These are phyloP conservation scores for Aspergillus tubingensis DNA, from an alignment of 2,329 filamentous ascomycete species.

Conservation along the genomic window DNA sequence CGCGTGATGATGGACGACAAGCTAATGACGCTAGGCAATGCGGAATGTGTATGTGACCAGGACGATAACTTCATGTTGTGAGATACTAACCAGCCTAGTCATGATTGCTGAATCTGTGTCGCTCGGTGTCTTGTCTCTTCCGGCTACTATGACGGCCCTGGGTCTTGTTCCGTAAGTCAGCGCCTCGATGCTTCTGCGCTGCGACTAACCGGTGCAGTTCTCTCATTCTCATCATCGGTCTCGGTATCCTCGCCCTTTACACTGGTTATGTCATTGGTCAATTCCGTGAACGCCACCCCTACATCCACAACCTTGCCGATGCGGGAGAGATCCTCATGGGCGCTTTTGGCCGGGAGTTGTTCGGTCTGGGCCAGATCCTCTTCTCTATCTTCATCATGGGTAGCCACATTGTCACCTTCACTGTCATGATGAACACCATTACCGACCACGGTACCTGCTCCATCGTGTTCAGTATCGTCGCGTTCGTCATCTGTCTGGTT, in stretches of 20 bases:
- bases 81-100: constrained; percentile 29
- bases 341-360: constrained; percentile 60
- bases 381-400: constrained; percentile 70
- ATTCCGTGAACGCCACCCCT: constrained; percentile 58
- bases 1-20: neutral
- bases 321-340: constrained; percentile 65
- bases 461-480: constrained; percentile 63
- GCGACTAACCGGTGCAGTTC: constrained; percentile 37
- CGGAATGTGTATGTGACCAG: constrained; percentile 34
- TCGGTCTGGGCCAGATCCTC: constrained; percentile 63
- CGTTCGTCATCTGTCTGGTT: constrained; percentile 59
- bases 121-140: constrained; percentile 58
- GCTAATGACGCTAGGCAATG: constrained; percentile 45
- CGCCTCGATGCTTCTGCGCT: neutral
- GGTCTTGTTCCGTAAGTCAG: constrained; percentile 52
- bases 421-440: constrained; percentile 67
- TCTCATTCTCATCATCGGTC: constrained; percentile 54
- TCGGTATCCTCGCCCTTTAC: constrained; percentile 60
- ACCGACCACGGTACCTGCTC: constrained; percentile 64
- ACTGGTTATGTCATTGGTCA: constrained; percentile 62
- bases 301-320: constrained; percentile 68
- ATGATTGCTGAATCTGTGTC: constrained; percentile 61
- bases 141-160: constrained; percentile 52
- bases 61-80: neutral
- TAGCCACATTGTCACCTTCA: constrained; percentile 70